These are phyloP conservation scores for Microbotryum lychnidis-dioicae DNA, from an alignment of 1,284 basidiomycete species.

Conservation along the genomic window DNA sequence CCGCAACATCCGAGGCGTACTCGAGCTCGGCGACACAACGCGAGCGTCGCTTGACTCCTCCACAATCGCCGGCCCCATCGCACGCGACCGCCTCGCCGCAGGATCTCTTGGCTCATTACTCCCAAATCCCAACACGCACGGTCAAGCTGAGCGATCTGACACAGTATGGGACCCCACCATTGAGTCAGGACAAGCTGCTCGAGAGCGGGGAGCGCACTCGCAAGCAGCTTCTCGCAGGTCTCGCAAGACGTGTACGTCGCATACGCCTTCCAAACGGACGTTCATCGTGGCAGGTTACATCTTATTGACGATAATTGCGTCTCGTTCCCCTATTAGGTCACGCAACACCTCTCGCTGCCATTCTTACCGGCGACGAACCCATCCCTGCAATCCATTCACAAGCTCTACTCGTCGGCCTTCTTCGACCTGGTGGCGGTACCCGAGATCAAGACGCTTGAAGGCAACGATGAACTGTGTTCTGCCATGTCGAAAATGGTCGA, in stretches of 20 bases:
- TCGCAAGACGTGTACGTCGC: conserved; percentile 32
- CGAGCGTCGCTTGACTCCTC: too few species aligned
- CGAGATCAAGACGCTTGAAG: conserved; percentile 55
- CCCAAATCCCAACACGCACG: conserved; percentile 24
- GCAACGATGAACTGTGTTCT: conserved; percentile 61
- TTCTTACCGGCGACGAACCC: conserved; percentile 82
- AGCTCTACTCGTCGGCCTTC: conserved; percentile 67
- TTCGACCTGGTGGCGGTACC: conserved; percentile 62
- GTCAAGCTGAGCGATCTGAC: conserved; percentile 30
- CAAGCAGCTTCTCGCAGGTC: conserved; percentile 28
- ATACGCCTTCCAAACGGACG: neutral
- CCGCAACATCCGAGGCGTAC: too few species aligned
- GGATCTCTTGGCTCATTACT: conserved; percentile 26
- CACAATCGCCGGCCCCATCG: neutral
- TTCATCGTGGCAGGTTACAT: too few species aligned
- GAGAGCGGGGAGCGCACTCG: conserved; percentile 33
- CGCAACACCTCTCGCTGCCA: conserved; percentile 36
- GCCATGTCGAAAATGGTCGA: conserved; percentile 63
- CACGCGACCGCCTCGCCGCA: conserved; percentile 7
- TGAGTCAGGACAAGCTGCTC: conserved; percentile 29
- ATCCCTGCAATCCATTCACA: conserved; percentile 64
- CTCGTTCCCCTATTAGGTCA: conserved; percentile 20
- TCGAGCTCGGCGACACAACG: too few species aligned
- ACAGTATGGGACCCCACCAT: conserved; percentile 29
- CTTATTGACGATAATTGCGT: too few species aligned